Evolutionary conservation across 2,329 filamentous ascomycete species (phyloP), one percentile per base, ranked within the genome.

Genomic region (Diplodia corticola): DNA sequence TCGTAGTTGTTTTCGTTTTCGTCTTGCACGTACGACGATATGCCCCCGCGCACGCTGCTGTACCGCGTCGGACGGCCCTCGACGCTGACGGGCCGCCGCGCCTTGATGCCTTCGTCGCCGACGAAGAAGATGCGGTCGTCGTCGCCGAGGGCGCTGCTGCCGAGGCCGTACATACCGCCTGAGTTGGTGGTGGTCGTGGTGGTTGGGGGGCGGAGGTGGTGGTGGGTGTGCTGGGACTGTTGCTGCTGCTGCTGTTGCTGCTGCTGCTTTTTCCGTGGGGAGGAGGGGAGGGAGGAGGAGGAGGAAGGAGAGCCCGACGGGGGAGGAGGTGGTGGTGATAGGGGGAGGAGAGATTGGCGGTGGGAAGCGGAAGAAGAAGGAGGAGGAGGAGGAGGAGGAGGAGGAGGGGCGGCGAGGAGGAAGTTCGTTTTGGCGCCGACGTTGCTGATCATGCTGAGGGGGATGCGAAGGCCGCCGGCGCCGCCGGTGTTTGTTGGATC

Each of bases 401-500:
- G n/a, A n/a, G n/a, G n/a, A n/a, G n/a, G n/a, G n/a, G n/a, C n/a
- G n/a, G n/a, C n/a, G n/a, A n/a, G 26, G 44, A 61, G 28, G 40
- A 22, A 28, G 22, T 63, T 63, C 12, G 35, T 6, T 22, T 63
- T 63, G 48, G 40, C 51, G 30, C 48, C 44, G 28, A 24, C 28
- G n/a, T 50, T 63, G 48, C 48, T 63, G 48, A 63, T 53, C 48
- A 46, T 53, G 22, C 48, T 35, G 60, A 63, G 60, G 10, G 60
- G 57, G 26, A 61, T 30, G 37, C 57, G 57, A 13, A 60, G 55
- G 33, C 53, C 33, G 20, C 17, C 17, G 15, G 17, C 15, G 9
- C 15, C 20, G 17, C n/a, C 15, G 4, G 6, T 20, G 2, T 17
- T 44, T 5, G n/a, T 5, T 5, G 6, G 7, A 5, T 13, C 40